phyloP scores from a whole-genome alignment of 2,329 filamentous ascomycete species.

The Xylariomycetidae sp. region DNA sequence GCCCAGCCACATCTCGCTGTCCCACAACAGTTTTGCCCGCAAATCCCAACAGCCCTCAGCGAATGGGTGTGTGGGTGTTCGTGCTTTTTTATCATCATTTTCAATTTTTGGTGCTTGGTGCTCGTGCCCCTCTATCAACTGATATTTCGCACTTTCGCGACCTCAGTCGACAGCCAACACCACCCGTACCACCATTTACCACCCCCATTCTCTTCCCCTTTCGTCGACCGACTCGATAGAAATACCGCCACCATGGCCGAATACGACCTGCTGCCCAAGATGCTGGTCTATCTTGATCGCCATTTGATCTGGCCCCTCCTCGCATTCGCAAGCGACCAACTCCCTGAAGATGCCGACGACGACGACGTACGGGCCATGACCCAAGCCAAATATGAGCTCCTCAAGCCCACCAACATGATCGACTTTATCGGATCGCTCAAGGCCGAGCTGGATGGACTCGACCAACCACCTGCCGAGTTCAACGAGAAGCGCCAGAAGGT shows the following conservation, averaged over 20 bases:
- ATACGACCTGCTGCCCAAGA: conserved; percentile 79
- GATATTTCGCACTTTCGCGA: too few relatives aligned
- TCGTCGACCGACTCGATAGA: too few relatives aligned
- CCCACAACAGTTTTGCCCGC: too few relatives aligned
- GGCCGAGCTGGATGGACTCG: conserved; percentile 78
- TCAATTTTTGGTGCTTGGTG: too few relatives aligned
- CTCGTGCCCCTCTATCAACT: too few relatives aligned
- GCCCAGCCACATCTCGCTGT: too few relatives aligned
- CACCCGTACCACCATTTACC: too few relatives aligned
- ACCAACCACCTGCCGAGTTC: conserved; percentile 78
- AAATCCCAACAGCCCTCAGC: too few relatives aligned
- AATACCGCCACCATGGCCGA: conserved; percentile 53
- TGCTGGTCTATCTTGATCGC: conserved; percentile 88
- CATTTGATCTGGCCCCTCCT: conserved; percentile 96
- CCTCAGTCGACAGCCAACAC: too few relatives aligned
- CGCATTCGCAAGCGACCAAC: conserved; percentile 80
- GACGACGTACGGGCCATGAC: conserved; percentile 64
- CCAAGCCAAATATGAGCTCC: conserved; percentile 84
- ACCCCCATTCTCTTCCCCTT: too few relatives aligned
- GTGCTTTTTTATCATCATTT: too few relatives aligned
- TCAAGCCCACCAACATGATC: conserved; percentile 98
- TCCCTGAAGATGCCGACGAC: conserved; percentile 66
- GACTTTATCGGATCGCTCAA: conserved; percentile 93
- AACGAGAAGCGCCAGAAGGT: conserved; percentile 86
- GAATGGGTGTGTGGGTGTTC: too few relatives aligned